Conservation (phyloP, 768 basidiomycete genomes). For the Leccinum fibrillosum region DNA sequence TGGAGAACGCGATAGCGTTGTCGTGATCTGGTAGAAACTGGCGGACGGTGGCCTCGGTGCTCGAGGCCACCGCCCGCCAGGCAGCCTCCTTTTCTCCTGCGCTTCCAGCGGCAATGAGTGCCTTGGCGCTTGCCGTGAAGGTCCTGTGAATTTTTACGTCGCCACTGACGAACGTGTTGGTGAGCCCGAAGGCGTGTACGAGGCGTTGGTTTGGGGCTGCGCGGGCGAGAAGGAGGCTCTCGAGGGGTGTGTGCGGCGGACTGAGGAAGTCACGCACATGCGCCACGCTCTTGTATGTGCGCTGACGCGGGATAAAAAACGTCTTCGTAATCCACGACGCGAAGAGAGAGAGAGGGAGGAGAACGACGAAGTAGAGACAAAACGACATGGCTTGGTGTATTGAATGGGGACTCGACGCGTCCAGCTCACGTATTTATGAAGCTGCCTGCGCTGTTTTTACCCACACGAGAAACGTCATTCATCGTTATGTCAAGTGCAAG, state of each 20-base stretch:
- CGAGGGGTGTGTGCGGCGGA: conserved; percentile 12
- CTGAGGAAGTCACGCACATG: conserved; percentile 13
- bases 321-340: neutral
- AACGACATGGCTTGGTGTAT: conserved; percentile 2
- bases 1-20: conserved; percentile 28
- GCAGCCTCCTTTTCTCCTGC: conserved; percentile 1
- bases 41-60: conserved; percentile 11
- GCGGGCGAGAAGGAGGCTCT: conserved; percentile 13
- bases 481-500: neutral
- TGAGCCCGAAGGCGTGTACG: conserved; percentile 27
- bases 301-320: neutral
- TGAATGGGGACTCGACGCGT: neutral
- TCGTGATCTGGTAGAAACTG: conserved; percentile 12
- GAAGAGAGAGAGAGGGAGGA: neutral
- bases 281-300: conserved; percentile 3
- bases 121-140: conserved; percentile 22
- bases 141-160: conserved; percentile 29
- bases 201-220: conserved; percentile 25
- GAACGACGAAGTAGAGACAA: neutral
- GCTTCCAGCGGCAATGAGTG: conserved; percentile 8
- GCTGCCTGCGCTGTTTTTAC: neutral
- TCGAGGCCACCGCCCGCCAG: conserved; percentile 16
- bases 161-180: conserved; percentile 52
- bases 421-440: conserved; percentile 10
- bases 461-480: neutral